Base-by-base conservation (phyloP, 352 stramenopile species). In the Globisporangium sylvaticum region DNA sequence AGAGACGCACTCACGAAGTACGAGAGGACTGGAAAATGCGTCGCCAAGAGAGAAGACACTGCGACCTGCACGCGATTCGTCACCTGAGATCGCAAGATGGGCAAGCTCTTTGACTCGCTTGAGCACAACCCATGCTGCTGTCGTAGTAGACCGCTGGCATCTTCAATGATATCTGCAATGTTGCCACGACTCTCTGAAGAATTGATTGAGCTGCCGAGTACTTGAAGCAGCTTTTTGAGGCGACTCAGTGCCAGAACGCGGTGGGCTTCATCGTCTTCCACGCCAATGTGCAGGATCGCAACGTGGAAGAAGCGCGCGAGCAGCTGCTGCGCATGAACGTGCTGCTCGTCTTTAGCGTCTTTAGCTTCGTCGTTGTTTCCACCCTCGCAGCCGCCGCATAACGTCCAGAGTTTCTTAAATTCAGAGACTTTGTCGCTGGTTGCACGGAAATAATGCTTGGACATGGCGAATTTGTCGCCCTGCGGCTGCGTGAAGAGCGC, bases 201-300 rank as follows among this genome's bases (percentile, higher is more conserved):
- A 20, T 27, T 25, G 1, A 4, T 20, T n/a, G 52, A 15, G n/a
- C 44, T 42, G 5, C 18, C 39, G 8, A 81, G 39, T 48, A n/a
- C 39, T 48, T n/a, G 39, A n/a, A 48, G 55, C 44, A 66, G 68
- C 39, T 9, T 74, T 67, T 50, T 77, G 55, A 60, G 39, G 12
- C 37, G 72, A 3, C 69, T 58, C 2, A 84, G 66, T 5, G 74
- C 69, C n/a, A 63, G 20, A 3, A 72, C 55, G 15, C 78, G 78
- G 54, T 88, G 78, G 4, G 37, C 32, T 5, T 77, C 56, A 2
- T 81, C 66, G 6, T 77, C 64, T 18, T 83, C 74, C n/a, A 80
- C 64, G 5, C 80, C 81, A 24, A 88, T 67, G 53, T 92, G 81
- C 5, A 89, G 70, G 18, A 92, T 15, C 12, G 79, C 61, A 0